phyloP scores from a whole-genome alignment of 768 basidiomycete species.

The Calvatia gigantea region DNA sequence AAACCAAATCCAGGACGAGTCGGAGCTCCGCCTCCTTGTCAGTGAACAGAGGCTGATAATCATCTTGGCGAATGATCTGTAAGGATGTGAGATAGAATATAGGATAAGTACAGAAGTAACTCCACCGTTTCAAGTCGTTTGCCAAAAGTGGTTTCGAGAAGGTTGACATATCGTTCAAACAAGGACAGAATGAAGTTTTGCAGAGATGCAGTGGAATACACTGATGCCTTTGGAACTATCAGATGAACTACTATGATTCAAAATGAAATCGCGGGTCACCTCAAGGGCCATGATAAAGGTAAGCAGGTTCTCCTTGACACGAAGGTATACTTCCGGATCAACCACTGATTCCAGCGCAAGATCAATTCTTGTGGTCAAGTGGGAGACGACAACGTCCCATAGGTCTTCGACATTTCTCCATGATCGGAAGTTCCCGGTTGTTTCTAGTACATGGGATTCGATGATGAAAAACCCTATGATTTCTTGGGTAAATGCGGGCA shows the following conservation, averaged over 20 bases:
- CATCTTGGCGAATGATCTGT: slow-evolving; percentile 83
- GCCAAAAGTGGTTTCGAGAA: slow-evolving; percentile 81
- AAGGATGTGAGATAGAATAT: not conserved
- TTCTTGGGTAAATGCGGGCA: slow-evolving; percentile 83
- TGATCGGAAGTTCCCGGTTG: slow-evolving; percentile 87
- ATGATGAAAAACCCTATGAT: slow-evolving; percentile 98
- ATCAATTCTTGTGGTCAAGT: slow-evolving; percentile 72
- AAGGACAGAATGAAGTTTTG: slow-evolving; percentile 83
- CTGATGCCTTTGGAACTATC: slow-evolving; percentile 59
- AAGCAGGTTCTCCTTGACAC: slow-evolving; percentile 79
- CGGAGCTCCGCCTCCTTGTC: slow-evolving; percentile 60
- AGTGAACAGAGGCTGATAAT: slow-evolving; percentile 83
- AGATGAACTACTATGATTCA: not conserved
- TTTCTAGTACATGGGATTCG: slow-evolving; percentile 87
- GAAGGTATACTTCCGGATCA: slow-evolving; percentile 78
- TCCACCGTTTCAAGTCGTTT: slow-evolving; percentile 77
- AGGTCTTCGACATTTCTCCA: slow-evolving; percentile 90
- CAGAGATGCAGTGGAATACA: slow-evolving; percentile 79
- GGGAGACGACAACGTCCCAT: slow-evolving; percentile 82
- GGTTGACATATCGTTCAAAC: slow-evolving; percentile 84
- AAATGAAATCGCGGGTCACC: slow-evolving; percentile 36
- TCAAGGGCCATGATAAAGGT: slow-evolving; percentile 91
- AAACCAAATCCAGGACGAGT: slow-evolving; percentile 75
- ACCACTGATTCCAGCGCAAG: slow-evolving; percentile 67
- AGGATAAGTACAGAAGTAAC: not conserved